Evolutionary conservation across 495 filamentous ascomycete species (phyloP).

Genomic region (Cercophora sp.): DNA sequence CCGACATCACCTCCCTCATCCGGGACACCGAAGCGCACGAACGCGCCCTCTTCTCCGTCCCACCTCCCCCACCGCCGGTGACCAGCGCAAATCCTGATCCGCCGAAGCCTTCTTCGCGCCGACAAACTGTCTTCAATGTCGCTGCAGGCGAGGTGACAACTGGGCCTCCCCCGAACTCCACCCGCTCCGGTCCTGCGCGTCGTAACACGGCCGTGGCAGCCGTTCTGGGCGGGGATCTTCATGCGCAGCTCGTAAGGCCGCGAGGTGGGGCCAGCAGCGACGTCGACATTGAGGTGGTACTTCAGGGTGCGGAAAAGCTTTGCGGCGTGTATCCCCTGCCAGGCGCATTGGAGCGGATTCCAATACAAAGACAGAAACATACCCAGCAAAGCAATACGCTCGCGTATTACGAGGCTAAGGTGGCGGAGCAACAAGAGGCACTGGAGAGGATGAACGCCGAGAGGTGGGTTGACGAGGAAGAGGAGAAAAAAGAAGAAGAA

Average conservation of each 20-base stretch:
- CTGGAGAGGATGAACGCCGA: conserved; percentile 67
- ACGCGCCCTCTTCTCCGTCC: conserved; percentile 88
- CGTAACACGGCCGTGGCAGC: conserved; percentile 85
- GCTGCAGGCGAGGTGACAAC: conserved; percentile 53
- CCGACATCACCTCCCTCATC: conserved; percentile 91
- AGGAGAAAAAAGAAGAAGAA: conserved; percentile 35
- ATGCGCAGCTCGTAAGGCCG: conserved; percentile 69
- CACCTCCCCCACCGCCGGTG: conserved; percentile 54
- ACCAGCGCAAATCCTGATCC: conserved; percentile 29
- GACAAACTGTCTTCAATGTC: conserved; percentile 55
- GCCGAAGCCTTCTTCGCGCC: conserved; percentile 33
- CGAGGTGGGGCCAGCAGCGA: conserved; percentile 55
- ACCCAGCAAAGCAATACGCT: conserved; percentile 69
- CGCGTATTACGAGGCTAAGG: conserved; percentile 70
- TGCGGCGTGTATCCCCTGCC: conserved; percentile 82
- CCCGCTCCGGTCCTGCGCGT: conserved; percentile 43
- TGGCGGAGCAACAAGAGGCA: conserved; percentile 71
- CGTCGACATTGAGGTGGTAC: conserved; percentile 79
- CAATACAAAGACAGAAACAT: conserved; percentile 66
- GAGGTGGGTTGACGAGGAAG: conserved; percentile 42
- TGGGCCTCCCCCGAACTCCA: conserved; percentile 35
- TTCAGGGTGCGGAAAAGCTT: conserved; percentile 86
- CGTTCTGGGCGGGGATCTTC: conserved; percentile 81
- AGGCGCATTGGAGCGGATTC: conserved; percentile 77
- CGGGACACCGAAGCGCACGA: conserved; percentile 95